Percentiles rank a stretch among this genome's conserved stretches.
phyloP scores from a whole-genome alignment of 2,329 filamentous ascomycete species.

The Aspergillus persii region DNA sequence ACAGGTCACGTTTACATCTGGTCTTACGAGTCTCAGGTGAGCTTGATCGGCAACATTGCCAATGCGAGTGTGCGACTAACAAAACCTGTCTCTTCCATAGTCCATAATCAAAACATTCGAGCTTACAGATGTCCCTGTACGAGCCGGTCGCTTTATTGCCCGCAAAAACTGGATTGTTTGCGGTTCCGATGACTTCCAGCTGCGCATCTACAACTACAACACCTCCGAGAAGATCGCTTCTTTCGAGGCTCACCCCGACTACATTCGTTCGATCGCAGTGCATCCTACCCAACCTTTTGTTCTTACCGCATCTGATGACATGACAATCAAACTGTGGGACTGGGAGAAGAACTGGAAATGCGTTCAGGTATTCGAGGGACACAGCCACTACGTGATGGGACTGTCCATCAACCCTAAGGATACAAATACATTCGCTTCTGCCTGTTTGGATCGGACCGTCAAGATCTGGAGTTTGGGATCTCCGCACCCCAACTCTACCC shows the following conservation, averaged over 20 bases:
- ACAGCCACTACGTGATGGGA: slow-evolving; percentile 96
- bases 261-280: slow-evolving; percentile 93
- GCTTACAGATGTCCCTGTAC: slow-evolving; percentile 95
- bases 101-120: slow-evolving; percentile 98
- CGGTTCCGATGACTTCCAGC: slow-evolving; percentile 86
- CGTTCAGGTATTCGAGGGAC: slow-evolving; percentile 93
- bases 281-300: slow-evolving; percentile 96
- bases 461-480: slow-evolving; percentile 98
- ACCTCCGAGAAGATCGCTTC: slow-evolving; percentile 97
- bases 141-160: slow-evolving; percentile 92
- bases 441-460: slow-evolving; percentile 92
- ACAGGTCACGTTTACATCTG: slow-evolving; percentile 98
- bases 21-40: slow-evolving; percentile 88
- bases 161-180: slow-evolving; percentile 99
- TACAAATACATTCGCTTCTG: slow-evolving; percentile 87
- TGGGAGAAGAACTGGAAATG: slow-evolving; percentile 99
- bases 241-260: slow-evolving; percentile 97
- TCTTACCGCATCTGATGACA: slow-evolving; percentile 93
- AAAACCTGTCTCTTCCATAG: slow-evolving; percentile 31
- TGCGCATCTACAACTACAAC: slow-evolving; percentile 97
- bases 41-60: slow-evolving; percentile 8
- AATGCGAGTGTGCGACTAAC: slow-evolving; percentile 17
- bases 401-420: slow-evolving; percentile 97
- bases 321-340: slow-evolving; percentile 98
- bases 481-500: slow-evolving; percentile 89